Conservation (phyloP, 169 alveolate species). For the Fabrea salina region DNA sequence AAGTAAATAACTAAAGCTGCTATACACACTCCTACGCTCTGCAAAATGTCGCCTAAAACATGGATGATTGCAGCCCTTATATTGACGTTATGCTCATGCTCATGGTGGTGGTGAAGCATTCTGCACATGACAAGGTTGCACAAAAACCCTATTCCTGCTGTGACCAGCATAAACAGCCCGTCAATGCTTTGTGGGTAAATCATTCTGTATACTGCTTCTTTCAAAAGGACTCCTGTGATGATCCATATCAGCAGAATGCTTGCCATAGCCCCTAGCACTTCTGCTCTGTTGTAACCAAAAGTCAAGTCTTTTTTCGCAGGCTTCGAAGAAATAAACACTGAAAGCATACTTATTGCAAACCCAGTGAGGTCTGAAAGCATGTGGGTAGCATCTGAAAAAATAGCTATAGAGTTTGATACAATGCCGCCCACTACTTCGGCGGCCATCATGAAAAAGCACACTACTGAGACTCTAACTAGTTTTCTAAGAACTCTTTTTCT, state of each 20-base stretch:
- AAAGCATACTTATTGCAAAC: slow-evolving; percentile 86
- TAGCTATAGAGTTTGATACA: slow-evolving; percentile 84
- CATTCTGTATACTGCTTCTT: slow-evolving; percentile 91
- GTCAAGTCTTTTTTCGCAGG: slow-evolving; percentile 88
- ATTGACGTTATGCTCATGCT: slow-evolving; percentile 76
- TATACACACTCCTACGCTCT: slow-evolving; percentile 92
- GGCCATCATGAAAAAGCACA: slow-evolving; percentile 20
- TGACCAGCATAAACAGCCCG: slow-evolving; percentile 91
- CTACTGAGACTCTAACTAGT: not conserved
- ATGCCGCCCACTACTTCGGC: slow-evolving; percentile 87
- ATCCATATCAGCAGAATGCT: slow-evolving; percentile 92
- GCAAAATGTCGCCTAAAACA: slow-evolving; percentile 92
- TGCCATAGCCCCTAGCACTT: slow-evolving; percentile 93
- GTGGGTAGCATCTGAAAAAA: slow-evolving; percentile 95
- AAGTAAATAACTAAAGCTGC: slow-evolving; percentile 89
- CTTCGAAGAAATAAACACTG: slow-evolving; percentile 84
- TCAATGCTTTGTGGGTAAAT: slow-evolving; percentile 79
- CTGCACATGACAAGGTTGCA: slow-evolving; percentile 90
- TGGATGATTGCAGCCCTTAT: slow-evolving; percentile 92
- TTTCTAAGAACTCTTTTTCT: not conserved
- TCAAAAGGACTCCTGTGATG: slow-evolving; percentile 86
- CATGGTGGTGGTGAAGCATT: slow-evolving; percentile 73
- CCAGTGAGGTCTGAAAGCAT: slow-evolving; percentile 92
- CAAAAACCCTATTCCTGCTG: slow-evolving; percentile 90
- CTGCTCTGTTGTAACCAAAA: slow-evolving; percentile 94